A percentile compares a stretch with the other conserved stretches of the same genome.
Conservation (phyloP, 2,329 filamentous ascomycete genomes). For the Sporothrix inflata region DNA sequence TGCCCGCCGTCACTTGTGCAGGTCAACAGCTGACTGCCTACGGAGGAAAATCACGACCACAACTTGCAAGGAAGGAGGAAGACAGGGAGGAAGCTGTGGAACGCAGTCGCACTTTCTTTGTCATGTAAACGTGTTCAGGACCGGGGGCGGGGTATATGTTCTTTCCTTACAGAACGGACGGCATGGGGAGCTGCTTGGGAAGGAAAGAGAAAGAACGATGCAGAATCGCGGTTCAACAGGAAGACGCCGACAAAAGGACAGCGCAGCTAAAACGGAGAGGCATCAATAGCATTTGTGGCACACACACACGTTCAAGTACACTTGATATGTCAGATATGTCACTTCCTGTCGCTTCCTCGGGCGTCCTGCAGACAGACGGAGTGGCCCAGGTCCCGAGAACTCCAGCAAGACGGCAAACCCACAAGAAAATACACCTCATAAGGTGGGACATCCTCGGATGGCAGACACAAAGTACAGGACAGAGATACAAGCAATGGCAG, state of each 20-base stretch:
- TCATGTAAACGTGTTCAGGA: background rate
- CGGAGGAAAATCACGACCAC: background rate
- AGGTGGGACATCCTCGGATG: background rate
- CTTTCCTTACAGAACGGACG: background rate
- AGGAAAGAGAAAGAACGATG: conserved; percentile 9
- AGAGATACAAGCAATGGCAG: background rate
- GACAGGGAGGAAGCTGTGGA: background rate
- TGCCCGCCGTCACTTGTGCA: conserved; percentile 13
- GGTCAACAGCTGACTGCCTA: conserved; percentile 11
- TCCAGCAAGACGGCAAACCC: conserved; percentile 3
- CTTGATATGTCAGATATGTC: background rate
- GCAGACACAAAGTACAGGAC: background rate
- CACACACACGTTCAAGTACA: background rate
- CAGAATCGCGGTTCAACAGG: background rate
- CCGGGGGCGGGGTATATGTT: background rate
- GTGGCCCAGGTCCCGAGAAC: conserved; percentile 4
- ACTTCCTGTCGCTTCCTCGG: background rate
- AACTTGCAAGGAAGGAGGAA: background rate
- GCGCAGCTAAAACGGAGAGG: background rate
- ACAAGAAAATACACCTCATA: background rate
- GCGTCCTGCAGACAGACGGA: background rate
- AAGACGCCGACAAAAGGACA: conserved; percentile 4
- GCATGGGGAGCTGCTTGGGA: background rate
- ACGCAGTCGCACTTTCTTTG: background rate
- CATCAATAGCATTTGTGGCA: background rate